Evolutionary conservation across 2,329 filamentous ascomycete genomes (phyloP), one percentile per base, ranked within the genome.

Genomic region (Aspergillus versicolor): DNA sequence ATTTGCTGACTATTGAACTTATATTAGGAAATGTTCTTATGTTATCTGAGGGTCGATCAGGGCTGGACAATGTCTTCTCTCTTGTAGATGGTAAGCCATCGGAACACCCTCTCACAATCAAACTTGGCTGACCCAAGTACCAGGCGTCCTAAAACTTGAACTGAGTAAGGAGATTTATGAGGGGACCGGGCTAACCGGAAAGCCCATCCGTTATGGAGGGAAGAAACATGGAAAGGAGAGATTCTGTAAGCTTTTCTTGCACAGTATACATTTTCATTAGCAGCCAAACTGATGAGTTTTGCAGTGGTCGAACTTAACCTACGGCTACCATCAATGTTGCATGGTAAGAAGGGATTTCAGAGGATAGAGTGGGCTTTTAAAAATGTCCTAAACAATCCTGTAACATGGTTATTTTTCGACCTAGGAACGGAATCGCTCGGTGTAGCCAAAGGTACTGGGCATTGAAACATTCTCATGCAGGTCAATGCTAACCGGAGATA

Each of bases 91-190:
- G 91, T 84, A 77, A 51, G 71, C n/a, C 56, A n/a, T 56, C 47
- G 15, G 11, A 22, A 15, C 8, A 7, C 27, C 7, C 19, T 27
- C 42, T 22, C 7, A 5, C 21, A 13, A 17, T 40, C 24, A 49
- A 17, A n/a, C 22, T 46, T 48, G 50, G 43, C 53, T 61, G 34
- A 61, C 32, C 13, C 22, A 24, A 13, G 3, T 17, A 24, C 44
- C 47, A 90, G 91, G 91, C 0, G 76, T 84, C 0, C 79, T 99
- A 34, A 85, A 82, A 4, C 81, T 99, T 65, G 89, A 91, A 65
- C 80, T 97, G 24, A 88, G 91, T 61, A 91, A 88, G 64, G 86
- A 92, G 53, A 86, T 84, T 0, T 97, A 92, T 72, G 92, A 97
- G 73, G 83, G 88, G 47, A 87, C 88, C 46, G 94, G 94, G 0